Evolutionary conservation across 192 early-diverging fungal species (phyloP), one percentile per base, ranked within the genome.

Genomic region (Coemansia sp.): DNA sequence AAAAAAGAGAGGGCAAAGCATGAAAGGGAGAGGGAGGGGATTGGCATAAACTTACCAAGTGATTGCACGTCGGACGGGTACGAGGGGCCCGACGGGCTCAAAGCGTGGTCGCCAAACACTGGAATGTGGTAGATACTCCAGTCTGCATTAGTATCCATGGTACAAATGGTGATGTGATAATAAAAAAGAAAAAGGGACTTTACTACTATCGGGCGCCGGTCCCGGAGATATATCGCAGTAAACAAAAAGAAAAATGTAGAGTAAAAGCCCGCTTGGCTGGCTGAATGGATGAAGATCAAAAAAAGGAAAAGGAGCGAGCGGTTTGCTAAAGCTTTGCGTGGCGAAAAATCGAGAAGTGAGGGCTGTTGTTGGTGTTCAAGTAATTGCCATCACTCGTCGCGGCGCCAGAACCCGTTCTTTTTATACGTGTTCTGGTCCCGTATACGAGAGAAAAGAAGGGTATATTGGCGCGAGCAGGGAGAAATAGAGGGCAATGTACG

Each of bases 41-140:
- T 32, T 23, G 17, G 19, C 5, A 32, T 36, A 27, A 53, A 76
- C 78, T 81, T 81, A 81, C 78, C 74, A 53, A 81, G 73, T 21
- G 70, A 64, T 17, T 74, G 58, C 21, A 67, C 38, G 14, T 38
- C 48, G n/a, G 73, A 60, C 36, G 69, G 59, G 60, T 75, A 75
- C 25, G 73, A 44, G 10, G 62, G 62, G 3, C 61, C 61, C 21
- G 51, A 29, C 9, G 17, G 27, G 2, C 57, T 12, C n/a, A 64
- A 19, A 10, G 66, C 27, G 25, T 62, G 44, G 57, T 69, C 67
- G 36, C 61, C 48, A 58, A 66, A 68, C 34, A 70, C 27, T 32
- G 72, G 12, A 62, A 64, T 39, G 6, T 65, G 71, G 27, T 21
- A 38, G 34, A 61, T n/a, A 12, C 12, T 29, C 3, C 29, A 14